A percentile compares a stretch with the other conserved stretches of the same genome.
Conservation (phyloP, 148 eudicot species). For the Diospyros lotus region DNA sequence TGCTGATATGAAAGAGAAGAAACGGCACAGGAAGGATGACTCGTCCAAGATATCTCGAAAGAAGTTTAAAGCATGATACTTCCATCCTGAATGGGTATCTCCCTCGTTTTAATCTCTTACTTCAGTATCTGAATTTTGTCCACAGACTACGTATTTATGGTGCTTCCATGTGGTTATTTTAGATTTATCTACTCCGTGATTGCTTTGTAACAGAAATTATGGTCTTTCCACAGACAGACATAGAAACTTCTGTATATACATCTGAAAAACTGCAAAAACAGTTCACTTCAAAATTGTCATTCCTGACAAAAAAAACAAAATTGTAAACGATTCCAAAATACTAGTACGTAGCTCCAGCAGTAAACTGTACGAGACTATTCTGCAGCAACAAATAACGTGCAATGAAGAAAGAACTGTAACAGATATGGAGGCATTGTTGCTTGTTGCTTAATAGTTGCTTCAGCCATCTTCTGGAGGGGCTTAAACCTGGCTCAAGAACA, state of each 20-base stretch:
- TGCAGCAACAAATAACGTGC: not conserved
- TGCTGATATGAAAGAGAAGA: slow-evolving; percentile 20
- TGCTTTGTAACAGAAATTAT: not conserved
- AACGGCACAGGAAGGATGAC: slow-evolving; percentile 20
- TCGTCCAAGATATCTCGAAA: slow-evolving; percentile 16
- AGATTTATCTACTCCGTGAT: not conserved
- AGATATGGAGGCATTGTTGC: slow-evolving; percentile 4
- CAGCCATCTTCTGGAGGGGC: slow-evolving; percentile 19
- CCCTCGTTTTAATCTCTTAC: not conserved
- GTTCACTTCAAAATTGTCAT: slow-evolving; percentile 1
- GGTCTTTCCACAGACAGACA: not conserved
- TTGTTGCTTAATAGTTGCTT: not conserved
- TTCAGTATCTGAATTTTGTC: not conserved
- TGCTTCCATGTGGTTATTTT: not conserved
- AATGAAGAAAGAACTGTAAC: slow-evolving; percentile 6
- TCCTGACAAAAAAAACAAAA: slow-evolving; percentile 14
- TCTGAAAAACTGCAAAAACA: slow-evolving; percentile 21
- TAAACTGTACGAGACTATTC: not conserved
- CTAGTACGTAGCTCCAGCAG: slow-evolving; percentile 8
- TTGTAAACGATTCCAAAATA: slow-evolving; percentile 5
- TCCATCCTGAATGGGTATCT: slow-evolving; percentile 5
- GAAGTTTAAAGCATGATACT: slow-evolving; percentile 19
- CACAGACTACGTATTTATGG: not conserved
- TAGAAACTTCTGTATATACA: slow-evolving; percentile 27
- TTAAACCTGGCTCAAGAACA: slow-evolving; percentile 29